Conservation (phyloP, 192 early-diverging fungal genomes). For the Backusella mclennaniae region DNA sequence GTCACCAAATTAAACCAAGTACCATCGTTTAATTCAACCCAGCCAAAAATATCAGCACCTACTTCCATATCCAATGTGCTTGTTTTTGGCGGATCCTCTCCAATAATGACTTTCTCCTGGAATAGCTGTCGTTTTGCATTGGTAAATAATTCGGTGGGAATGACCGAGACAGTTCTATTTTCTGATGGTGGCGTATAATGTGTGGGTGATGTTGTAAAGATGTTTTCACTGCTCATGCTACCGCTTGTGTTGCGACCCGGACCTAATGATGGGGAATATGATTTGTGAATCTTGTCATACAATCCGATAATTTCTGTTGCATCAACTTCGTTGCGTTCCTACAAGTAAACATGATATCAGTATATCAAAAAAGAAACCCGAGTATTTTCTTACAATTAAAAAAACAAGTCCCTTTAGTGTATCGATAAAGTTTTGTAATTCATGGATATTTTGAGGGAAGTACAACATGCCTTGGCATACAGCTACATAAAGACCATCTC, state of each 20-base stretch:
- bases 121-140: neutral
- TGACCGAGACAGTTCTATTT: neutral
- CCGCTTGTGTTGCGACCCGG: neutral
- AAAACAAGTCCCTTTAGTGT: neutral
- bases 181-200: neutral
- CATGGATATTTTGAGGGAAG: too few relatives aligned
- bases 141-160: neutral
- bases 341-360: too few relatives aligned
- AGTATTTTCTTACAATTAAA: too few relatives aligned
- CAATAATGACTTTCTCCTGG: neutral
- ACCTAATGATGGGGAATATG: too few relatives aligned
- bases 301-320: too few relatives aligned
- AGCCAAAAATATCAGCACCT: neutral
- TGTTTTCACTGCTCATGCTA: neutral
- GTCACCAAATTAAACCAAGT: constrained; percentile 1
- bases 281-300: too few relatives aligned
- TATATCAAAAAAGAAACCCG: too few relatives aligned
- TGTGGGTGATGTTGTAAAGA: too few relatives aligned
- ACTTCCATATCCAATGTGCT: neutral
- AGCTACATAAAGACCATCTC: too few relatives aligned
- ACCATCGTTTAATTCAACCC: neutral
- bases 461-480: too few relatives aligned
- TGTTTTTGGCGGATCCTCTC: neutral
- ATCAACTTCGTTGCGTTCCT: too few relatives aligned
- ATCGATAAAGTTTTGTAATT: too few relatives aligned